A percentile compares a stretch with the other conserved stretches of the same genome.
Evolutionary conservation across 306 rosid genomes (phyloP).

Genomic region (Boehmeria nivea): DNA sequence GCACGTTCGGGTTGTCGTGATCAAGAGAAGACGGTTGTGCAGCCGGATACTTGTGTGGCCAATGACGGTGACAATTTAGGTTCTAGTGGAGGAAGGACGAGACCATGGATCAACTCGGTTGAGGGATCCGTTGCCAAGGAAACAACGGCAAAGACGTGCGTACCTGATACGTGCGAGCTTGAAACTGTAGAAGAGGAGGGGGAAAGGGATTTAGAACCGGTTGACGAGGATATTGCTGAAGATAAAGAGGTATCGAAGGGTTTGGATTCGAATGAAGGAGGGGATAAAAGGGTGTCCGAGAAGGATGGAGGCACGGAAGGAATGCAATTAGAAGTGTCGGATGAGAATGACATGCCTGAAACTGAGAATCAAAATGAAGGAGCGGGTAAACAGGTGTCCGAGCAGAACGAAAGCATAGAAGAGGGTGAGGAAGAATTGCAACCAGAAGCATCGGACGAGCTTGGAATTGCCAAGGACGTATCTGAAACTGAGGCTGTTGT

Average conservation of each 20-base stretch:
- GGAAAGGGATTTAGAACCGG: not conserved
- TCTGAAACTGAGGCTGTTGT: constrained; percentile 17
- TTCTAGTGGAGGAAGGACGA: constrained; percentile 17
- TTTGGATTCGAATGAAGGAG: constrained; percentile 3
- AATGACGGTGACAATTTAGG: constrained; percentile 6
- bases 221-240: no score
- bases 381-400: no score
- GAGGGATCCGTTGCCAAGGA: no score
- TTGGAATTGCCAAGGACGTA: constrained; percentile 16
- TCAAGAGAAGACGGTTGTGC: constrained; percentile 7
- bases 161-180: constrained; percentile 10
- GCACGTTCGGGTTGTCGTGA: constrained; percentile 1
- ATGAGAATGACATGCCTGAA: constrained; percentile 28
- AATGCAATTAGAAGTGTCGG: constrained; percentile 10
- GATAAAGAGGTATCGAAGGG: not conserved
- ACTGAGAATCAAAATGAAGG: not conserved
- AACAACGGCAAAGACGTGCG: constrained; percentile 15
- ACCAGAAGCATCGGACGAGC: constrained; percentile 13
- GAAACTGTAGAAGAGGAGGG: constrained; percentile 8
- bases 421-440: constrained; percentile 20
- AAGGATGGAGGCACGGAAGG: constrained; percentile 19
- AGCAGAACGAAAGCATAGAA: constrained; percentile 5
- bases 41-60: constrained; percentile 4
- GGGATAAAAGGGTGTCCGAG: constrained; percentile 2
- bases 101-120: no score